Conservation (phyloP, 2,329 filamentous ascomycete genomes). For the Phialemonium atrogriseum region DNA sequence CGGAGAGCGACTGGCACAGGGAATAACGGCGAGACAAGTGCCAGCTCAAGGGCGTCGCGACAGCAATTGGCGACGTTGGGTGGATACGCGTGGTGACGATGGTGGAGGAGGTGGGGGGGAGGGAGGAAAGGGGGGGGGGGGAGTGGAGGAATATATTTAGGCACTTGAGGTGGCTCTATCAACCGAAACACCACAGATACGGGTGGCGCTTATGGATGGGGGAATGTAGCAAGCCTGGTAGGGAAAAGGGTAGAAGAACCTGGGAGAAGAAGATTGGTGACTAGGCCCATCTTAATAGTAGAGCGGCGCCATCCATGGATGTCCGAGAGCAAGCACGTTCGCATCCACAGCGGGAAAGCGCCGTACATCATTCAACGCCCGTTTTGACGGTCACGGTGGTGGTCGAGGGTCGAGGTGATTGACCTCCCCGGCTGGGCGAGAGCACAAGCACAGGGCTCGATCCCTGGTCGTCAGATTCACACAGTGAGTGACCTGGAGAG, state of each 20-base stretch:
- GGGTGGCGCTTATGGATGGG: slow-evolving; percentile 12
- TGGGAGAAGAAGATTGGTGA: no score
- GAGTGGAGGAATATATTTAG: no score
- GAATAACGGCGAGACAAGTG: no score
- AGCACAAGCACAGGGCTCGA: slow-evolving; percentile 11
- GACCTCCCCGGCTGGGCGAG: slow-evolving; percentile 11
- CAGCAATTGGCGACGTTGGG: slow-evolving; percentile 5
- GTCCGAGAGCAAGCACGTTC: no score
- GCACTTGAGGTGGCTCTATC: slow-evolving; percentile 15
- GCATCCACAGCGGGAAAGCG: no score
- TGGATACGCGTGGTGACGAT: slow-evolving; percentile 1
- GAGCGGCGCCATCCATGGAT: slow-evolving; percentile 1
- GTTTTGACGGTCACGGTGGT: slow-evolving; percentile 11
- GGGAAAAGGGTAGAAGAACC: slow-evolving; percentile 1
- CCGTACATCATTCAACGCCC: slow-evolving; percentile 3
- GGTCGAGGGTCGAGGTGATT: no score
- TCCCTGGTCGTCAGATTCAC: slow-evolving; percentile 13
- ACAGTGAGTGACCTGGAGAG: slow-evolving; percentile 10
- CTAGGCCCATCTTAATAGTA: no score
- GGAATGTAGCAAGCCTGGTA: slow-evolving; percentile 5
- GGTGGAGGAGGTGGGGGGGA: slow-evolving; percentile 1
- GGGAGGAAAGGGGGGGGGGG: slow-evolving; percentile 11
- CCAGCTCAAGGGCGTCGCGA: no score
- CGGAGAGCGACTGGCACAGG: no score
- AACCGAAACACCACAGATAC: no score